Conservation (phyloP, 116 monocot genomes). For the Phalaenopsis hybrid region DNA sequence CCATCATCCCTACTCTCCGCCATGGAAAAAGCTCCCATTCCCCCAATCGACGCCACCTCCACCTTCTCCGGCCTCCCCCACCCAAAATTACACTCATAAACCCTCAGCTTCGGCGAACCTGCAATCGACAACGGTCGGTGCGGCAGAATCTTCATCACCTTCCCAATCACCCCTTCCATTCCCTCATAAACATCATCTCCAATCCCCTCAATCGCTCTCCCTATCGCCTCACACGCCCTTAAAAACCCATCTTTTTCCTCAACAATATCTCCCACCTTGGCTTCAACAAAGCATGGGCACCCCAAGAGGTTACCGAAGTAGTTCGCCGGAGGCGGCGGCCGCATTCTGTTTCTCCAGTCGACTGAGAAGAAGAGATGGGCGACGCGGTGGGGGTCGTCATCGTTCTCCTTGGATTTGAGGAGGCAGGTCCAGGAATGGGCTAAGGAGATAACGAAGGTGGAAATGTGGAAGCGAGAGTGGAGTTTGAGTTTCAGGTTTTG, state of each 20-base stretch:
- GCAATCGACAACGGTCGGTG: conserved; percentile 8
- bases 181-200: background rate
- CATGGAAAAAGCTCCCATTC: conserved; percentile 20
- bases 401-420: background rate
- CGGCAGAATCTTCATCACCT: background rate
- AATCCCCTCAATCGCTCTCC: conserved; percentile 4
- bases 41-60: conserved; percentile 10
- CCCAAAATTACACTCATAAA: conserved; percentile 24
- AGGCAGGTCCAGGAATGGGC: conserved; percentile 13
- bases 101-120: conserved; percentile 22
- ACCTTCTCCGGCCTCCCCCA: conserved; percentile 31
- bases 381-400: no score
- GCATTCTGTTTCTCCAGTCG: conserved; percentile 7
- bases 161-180: background rate
- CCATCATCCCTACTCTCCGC: conserved; percentile 24
- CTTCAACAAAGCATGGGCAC: background rate
- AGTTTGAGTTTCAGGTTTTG: background rate
- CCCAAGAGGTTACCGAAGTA: conserved; percentile 35
- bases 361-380: background rate
- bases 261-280: background rate
- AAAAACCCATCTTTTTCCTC: conserved; percentile 7
- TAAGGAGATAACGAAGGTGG: conserved; percentile 8
- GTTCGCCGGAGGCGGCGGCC: background rate
- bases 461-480: conserved; percentile 8
- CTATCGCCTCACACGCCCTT: conserved; percentile 15